Percentiles rank a stretch among this genome's conserved stretches.
Conservation (phyloP, 2,329 filamentous ascomycete genomes). For the Talaromyces rugulosus region DNA sequence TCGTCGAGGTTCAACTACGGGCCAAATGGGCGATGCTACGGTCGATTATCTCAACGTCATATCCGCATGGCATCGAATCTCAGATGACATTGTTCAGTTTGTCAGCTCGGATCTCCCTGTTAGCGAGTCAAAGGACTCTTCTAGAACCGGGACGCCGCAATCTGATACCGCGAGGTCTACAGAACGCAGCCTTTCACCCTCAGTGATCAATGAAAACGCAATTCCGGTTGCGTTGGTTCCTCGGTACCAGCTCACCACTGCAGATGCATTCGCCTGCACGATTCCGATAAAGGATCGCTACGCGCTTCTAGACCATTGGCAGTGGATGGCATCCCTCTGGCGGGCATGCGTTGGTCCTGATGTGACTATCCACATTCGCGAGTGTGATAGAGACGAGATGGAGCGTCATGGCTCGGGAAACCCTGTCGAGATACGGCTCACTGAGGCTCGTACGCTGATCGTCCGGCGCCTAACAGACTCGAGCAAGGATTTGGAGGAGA, state of each 20-base stretch:
- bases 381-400: slow-evolving; percentile 38
- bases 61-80: slow-evolving; percentile 70
- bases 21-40: slow-evolving; percentile 42
- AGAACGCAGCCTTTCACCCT: slow-evolving; percentile 15
- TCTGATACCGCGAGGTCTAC: slow-evolving; percentile 23
- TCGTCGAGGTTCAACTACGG: slow-evolving; percentile 19
- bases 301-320: slow-evolving; percentile 85
- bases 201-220: slow-evolving; percentile 14
- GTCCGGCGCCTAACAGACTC: slow-evolving; percentile 43
- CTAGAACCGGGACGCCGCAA: slow-evolving; percentile 5
- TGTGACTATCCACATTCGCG: slow-evolving; percentile 43
- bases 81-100: slow-evolving; percentile 62
- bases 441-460: slow-evolving; percentile 48
- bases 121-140: slow-evolving; percentile 13
- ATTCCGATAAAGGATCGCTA: slow-evolving; percentile 76
- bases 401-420: slow-evolving; percentile 35
- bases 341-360: slow-evolving; percentile 79
- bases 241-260: slow-evolving; percentile 73
- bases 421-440: slow-evolving; percentile 54
- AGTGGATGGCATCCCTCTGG: slow-evolving; percentile 95
- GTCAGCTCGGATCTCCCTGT: slow-evolving; percentile 39
- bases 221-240: slow-evolving; percentile 73
- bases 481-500: slow-evolving; percentile 55
- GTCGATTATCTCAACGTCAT: slow-evolving; percentile 64
- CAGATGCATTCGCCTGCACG: slow-evolving; percentile 68